Base-by-base conservation (phyloP, 495 filamentous ascomycete genomes). In the Penicillium cosmopolitanum region DNA sequence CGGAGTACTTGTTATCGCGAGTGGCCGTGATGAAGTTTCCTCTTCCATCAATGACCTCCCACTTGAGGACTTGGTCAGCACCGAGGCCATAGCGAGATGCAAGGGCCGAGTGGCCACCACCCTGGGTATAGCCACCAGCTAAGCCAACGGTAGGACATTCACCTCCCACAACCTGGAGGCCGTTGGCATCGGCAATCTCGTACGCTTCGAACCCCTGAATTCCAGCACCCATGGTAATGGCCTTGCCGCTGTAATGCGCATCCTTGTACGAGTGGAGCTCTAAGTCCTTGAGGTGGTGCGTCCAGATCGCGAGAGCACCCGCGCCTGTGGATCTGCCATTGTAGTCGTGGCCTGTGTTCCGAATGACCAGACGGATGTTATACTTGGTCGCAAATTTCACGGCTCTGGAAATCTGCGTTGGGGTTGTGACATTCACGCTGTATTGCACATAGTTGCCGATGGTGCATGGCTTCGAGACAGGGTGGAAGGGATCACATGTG, bases 331-430 rank as follows among this genome's bases (percentile, higher is more conserved):
- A 82, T 66, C 82, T 84, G 23, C 82, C 85, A 34, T 70, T 65
- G 62, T 85, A 87, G 54, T 82, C 75, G 55, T 78, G 73, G 10
- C 87, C 87, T 0, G 86, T 89, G 65, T 88, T 89, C n/a, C 84
- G 85, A 38, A 90, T 74, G 23, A 89, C 73, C 11, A 89, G 63
- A 21, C 86, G 81, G 46, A 90, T 77, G 59, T 84, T 85, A 55
- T 84, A 75, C 35, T 79, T 51, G 0, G 73, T 70, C 0, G 83
- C 82, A 52, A 82, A 87, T 28, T 75, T 70, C 40, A 86, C 50
- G 1, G 70, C 60, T n/a, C 61, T 62, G 8, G 61, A 51, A 21
- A 80, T 62, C 23, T 82, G 69, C 3, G 55, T 64, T 18, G 66
- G 56, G 10, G 50, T 62, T 4, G 63, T 65, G 7, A 73, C 77